These are phyloP conservation scores for Ormosia emarginata DNA, from an alignment of 306 rosid genomes.

Conservation along the genomic window DNA sequence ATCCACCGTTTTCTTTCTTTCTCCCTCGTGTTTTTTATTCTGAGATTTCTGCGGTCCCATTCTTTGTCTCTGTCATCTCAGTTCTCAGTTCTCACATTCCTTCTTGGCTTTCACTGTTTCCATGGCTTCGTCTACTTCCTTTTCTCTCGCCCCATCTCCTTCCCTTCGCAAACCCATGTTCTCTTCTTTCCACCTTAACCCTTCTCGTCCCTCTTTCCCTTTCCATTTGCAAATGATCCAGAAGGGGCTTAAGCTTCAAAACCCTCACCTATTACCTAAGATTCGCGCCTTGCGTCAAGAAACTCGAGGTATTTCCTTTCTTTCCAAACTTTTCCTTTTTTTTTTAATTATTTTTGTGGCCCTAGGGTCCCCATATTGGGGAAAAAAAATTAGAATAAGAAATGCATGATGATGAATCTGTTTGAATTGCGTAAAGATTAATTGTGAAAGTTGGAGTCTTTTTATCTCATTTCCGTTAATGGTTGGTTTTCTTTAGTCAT, in stretches of 20 bases:
- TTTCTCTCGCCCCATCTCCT: conserved; percentile 30
- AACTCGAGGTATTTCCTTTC: conserved; percentile 39
- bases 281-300: conserved; percentile 36
- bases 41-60: background rate
- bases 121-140: conserved; percentile 32
- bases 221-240: conserved; percentile 18
- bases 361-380: background rate
- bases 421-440: background rate
- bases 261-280: conserved; percentile 29
- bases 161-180: conserved; percentile 12
- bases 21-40: background rate
- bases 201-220: conserved; percentile 31
- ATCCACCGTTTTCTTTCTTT: too few species aligned
- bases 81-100: background rate
- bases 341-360: background rate
- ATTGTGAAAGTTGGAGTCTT: background rate
- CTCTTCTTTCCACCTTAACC: conserved; percentile 13
- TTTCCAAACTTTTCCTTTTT: background rate
- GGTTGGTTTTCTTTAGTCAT: background rate
- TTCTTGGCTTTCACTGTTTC: background rate
- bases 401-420: background rate
- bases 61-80: background rate
- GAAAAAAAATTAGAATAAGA: background rate
- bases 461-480: background rate
- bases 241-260: conserved; percentile 23